Evolutionary conservation across 129 eudicot species (phyloP).

Genomic region (Escallonia herrerae): DNA sequence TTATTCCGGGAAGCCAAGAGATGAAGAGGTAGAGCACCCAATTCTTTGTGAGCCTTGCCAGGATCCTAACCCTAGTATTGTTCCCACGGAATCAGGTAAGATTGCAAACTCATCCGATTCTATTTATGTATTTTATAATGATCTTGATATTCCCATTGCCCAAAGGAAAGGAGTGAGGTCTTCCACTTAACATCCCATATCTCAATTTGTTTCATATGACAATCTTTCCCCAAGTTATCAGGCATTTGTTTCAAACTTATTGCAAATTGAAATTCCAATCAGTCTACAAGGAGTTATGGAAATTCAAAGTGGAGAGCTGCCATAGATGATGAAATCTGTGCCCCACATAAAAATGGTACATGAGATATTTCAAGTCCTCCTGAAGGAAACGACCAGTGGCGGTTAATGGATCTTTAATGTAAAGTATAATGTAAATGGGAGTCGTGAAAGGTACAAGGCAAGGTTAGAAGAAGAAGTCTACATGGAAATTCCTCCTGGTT

Average conservation of each 20-base stretch:
- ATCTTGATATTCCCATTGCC: neutral
- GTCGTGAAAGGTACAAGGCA: neutral
- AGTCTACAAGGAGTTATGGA: neutral
- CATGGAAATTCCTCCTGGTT: conserved; percentile 1
- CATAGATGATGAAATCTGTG: neutral
- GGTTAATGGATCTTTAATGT: neutral
- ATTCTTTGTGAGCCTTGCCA: neutral
- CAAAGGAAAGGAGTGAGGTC: neutral
- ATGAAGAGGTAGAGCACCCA: neutral
- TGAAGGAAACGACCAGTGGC: neutral
- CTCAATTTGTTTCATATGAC: neutral
- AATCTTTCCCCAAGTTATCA: neutral
- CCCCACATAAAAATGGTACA: neutral
- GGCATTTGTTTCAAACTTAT: neutral
- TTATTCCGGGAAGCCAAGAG: neutral
- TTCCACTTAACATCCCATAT: neutral
- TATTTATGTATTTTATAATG: neutral
- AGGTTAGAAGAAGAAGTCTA: neutral
- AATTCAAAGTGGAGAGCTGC: neutral
- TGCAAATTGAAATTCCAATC: neutral
- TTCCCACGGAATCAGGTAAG: neutral
- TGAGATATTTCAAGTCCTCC: neutral
- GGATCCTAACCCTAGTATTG: neutral
- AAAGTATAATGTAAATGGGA: neutral
- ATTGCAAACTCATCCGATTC: neutral